A percentile compares a stretch with the other conserved stretches of the same genome.
phyloP scores from a whole-genome alignment of 805 yeast genomes.

The Saccharomyces kudriavzevii region DNA sequence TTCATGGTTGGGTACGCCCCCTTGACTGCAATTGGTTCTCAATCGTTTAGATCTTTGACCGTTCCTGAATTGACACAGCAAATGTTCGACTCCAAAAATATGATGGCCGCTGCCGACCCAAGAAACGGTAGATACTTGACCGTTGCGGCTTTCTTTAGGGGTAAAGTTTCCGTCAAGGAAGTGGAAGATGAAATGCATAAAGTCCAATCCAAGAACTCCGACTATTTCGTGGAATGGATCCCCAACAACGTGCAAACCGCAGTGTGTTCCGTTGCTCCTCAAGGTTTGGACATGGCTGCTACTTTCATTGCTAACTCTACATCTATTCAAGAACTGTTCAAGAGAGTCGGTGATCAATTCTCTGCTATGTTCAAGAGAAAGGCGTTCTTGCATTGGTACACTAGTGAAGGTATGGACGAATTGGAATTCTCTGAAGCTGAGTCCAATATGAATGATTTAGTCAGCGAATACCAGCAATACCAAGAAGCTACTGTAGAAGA shows the following conservation, averaged over 20 bases:
- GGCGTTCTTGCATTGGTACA: conserved; percentile 95
- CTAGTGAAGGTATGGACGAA: conserved; percentile 94
- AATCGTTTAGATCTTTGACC: conserved; percentile 72
- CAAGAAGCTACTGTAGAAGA: conserved; percentile 75
- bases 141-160: conserved; percentile 90
- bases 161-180: conserved; percentile 85
- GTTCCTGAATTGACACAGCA: conserved; percentile 92
- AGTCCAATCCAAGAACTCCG: conserved; percentile 73
- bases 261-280: conserved; percentile 85
- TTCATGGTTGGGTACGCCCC: conserved; percentile 96
- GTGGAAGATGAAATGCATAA: conserved; percentile 89
- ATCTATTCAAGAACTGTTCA: conserved; percentile 82
- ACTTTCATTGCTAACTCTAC: conserved; percentile 92
- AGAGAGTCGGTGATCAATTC: conserved; percentile 84
- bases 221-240: conserved; percentile 90
- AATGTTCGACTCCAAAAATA: conserved; percentile 82
- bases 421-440: conserved; percentile 91
- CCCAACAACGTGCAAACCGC: conserved; percentile 94
- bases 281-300: conserved; percentile 79
- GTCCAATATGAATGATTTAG: conserved; percentile 81
- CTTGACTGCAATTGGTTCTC: conserved; percentile 69
- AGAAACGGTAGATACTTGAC: conserved; percentile 85
- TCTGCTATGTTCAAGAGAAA: conserved; percentile 87
- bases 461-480: conserved; percentile 85
- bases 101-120: conserved; percentile 96